Base-by-base conservation (phyloP, 192 early-diverging fungal species). In the Coemansia reversa region DNA sequence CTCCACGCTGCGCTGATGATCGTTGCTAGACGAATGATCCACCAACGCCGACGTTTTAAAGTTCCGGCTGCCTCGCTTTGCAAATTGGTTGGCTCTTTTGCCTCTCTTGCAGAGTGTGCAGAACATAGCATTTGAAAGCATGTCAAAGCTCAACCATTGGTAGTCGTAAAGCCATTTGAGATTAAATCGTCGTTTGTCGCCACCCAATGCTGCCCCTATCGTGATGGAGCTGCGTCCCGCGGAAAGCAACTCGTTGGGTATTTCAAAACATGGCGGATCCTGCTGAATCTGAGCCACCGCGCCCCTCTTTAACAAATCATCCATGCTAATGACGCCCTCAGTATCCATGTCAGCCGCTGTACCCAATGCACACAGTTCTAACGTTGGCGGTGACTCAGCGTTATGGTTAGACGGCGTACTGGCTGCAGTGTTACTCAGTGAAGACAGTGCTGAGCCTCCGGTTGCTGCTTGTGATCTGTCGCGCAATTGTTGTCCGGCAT, bases 151-250 rank as follows among this genome's bases (percentile, higher is more conserved):
- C 58, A 81, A 60, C 78, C 78, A 81, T 25, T 35, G 62, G 45
- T 81, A 81, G 50, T 81, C 78, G 59, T 81, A 74, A 7, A 81
- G 66, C 78, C 78, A 81, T 9, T 72, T 71, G 33, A 75, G 72
- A 32, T 74, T 81, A 60, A 81, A 81, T 20, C 78, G 56, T 50
- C 78, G 78, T 51, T 75, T 74, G 47, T 81, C 78, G 45, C 64
- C 56, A n/a, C 72, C 72, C 5, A 75, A 33, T 2, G 78, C 63
- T 0, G 78, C 73, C 4, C 78, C 78, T 30, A 75, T 75, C 12
- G 78, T 81, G 45, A 74, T 81, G 4, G 78, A 75, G 51, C 62
- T 75, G 33, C 72, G 72, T 0, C 72, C 72, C 0, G 63, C 56
- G 5, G 47, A 19, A 2, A 75, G 51, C 1, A 65, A 47, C 23